Percentiles rank a stretch among this genome's conserved stretches.
These are phyloP conservation scores for Aspergillus ruber DNA, from an alignment of 2,329 filamentous ascomycete genomes.

Conservation along the genomic window DNA sequence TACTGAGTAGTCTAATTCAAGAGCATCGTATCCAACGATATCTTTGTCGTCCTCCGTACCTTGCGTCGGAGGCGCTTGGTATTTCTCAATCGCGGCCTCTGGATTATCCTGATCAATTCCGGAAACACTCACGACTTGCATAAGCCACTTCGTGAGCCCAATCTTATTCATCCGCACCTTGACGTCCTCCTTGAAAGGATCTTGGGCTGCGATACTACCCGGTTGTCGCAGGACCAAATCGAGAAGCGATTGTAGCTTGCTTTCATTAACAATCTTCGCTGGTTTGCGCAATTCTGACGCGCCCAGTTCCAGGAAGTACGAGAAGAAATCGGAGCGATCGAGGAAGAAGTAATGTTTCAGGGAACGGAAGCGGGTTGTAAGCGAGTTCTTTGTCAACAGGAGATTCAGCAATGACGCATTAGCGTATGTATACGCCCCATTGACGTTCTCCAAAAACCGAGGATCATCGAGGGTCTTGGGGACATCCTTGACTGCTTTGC, in stretches of 20 bases:
- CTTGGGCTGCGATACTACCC: slow-evolving; percentile 84
- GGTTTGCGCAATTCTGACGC: slow-evolving; percentile 85
- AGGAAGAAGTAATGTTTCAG: slow-evolving; percentile 99
- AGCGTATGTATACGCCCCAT: slow-evolving; percentile 87
- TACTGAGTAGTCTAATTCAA: slow-evolving; percentile 89
- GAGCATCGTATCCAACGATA: slow-evolving; percentile 81
- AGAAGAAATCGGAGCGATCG: slow-evolving; percentile 95
- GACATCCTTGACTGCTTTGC: slow-evolving; percentile 80
- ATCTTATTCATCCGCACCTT: slow-evolving; percentile 96
- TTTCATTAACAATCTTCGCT: slow-evolving; percentile 79
- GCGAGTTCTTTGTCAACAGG: slow-evolving; percentile 82
- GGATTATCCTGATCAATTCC: slow-evolving; percentile 80
- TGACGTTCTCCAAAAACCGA: slow-evolving; percentile 91
- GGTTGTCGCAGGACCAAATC: slow-evolving; percentile 95
- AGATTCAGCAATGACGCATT: slow-evolving; percentile 89
- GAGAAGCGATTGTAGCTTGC: slow-evolving; percentile 90
- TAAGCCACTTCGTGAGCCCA: slow-evolving; percentile 84
- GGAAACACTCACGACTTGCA: slow-evolving; percentile 93
- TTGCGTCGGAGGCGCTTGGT: slow-evolving; percentile 64
- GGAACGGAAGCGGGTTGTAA: slow-evolving; percentile 79
- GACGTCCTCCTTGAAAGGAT: slow-evolving; percentile 97
- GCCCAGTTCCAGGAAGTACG: slow-evolving; percentile 90
- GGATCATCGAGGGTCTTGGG: slow-evolving; percentile 87
- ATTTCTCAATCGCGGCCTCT: slow-evolving; percentile 57
- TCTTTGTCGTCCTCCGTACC: slow-evolving; percentile 69